A percentile compares a stretch with the other conserved stretches of the same genome.
phyloP scores from a whole-genome alignment of 2,329 filamentous ascomycete species.

The Neofusicoccum laricinum region DNA sequence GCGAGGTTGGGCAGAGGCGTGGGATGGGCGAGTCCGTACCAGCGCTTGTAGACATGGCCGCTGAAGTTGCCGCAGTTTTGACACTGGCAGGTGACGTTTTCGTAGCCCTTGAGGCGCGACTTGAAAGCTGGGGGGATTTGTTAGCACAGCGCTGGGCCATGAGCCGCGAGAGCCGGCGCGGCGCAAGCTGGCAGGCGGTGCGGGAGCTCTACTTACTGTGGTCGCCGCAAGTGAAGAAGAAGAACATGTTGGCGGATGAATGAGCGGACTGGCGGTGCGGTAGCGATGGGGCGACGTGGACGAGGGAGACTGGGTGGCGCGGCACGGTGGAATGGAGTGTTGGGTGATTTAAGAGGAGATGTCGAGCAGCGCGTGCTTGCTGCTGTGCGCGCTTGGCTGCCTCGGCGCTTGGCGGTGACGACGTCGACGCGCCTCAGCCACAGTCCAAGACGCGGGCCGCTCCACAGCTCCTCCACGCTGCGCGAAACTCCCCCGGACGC shows the following conservation, averaged over 20 bases:
- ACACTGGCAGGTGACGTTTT: slow-evolving; percentile 50
- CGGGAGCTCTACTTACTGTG: slow-evolving; percentile 38
- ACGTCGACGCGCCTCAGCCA: not conserved
- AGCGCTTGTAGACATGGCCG: slow-evolving; percentile 45
- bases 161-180: not conserved
- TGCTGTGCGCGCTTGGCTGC: slow-evolving; percentile 4
- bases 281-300: not conserved
- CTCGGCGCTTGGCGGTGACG: slow-evolving; percentile 16
- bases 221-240: slow-evolving; percentile 51
- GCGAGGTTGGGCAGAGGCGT: not conserved
- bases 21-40: slow-evolving; percentile 27
- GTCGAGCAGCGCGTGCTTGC: not conserved
- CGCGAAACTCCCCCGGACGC: not conserved
- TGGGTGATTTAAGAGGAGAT: not conserved
- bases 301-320: not conserved
- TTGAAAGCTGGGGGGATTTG: slow-evolving; percentile 42
- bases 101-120: slow-evolving; percentile 44
- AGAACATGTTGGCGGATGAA: slow-evolving; percentile 34
- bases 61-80: slow-evolving; percentile 52
- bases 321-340: not conserved
- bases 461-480: not conserved
- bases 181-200: not conserved
- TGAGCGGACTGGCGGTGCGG: not conserved
- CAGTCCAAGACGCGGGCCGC: not conserved
- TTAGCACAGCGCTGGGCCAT: not conserved